Base-by-base conservation (phyloP, 345 rosid species). In the Syzygium aqueum region DNA sequence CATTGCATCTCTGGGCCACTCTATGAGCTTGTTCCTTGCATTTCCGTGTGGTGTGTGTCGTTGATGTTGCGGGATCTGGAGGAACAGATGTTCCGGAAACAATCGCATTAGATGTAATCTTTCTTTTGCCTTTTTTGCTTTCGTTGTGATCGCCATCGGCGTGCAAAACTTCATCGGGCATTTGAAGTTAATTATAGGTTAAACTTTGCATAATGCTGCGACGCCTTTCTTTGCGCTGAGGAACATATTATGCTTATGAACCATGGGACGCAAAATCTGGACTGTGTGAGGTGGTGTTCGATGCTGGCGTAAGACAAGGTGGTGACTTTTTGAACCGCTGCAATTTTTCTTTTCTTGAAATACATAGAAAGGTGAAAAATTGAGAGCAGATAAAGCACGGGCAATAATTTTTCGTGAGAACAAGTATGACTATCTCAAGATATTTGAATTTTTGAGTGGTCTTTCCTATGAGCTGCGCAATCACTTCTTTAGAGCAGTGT, bases 341-440 rank as follows among this genome's bases (percentile, higher is more conserved):
- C 46, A 37, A 19, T 73, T 65, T 6, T 9, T 73, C 19, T 37
- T 33, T 73, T 12, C 73, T 19, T 67, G 80, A 37, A 33, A 73
- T 33, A 33, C 46, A 33, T 73, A 19, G 25, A 73, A 73, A 37
- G 27, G 0, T 5, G 80, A 73, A 73, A 33, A 73, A 37, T 73
- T 2, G 37, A 73, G 49, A 73, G 82, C 82, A 73, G 82, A 73
- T 33, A 6, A 6, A 73, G 82, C 82, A 73, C 10, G 27, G 2
- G 1, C 49, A 19, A 0, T 73, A 73, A 37, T 33, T 73, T 73
- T 73, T 37, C 1, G 2, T 0, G 14, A 73, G 13, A 19, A 2
- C 15, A 5, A 73, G 21, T 37, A 0, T 33, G 80, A 73, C 27
- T 37, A 19, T 22, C 0, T 73, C 8, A 37, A 10, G 49, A 73